These are phyloP conservation scores for Articulospora tetracladia DNA, from an alignment of 495 filamentous ascomycete species.

Conservation along the genomic window DNA sequence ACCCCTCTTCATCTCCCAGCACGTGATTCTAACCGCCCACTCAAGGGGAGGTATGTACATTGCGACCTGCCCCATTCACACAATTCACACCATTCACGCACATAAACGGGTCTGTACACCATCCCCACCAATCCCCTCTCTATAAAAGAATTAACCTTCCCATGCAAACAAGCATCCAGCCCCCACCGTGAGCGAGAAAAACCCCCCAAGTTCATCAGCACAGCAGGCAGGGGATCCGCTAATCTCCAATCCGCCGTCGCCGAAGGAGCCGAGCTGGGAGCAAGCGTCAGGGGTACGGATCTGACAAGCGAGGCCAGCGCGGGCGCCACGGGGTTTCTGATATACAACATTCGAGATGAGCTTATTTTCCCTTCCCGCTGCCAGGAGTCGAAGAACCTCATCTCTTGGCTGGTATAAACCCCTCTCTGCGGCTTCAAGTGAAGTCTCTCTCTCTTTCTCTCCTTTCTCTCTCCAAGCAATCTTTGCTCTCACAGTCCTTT, in stretches of 20 bases:
- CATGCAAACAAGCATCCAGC: neutral
- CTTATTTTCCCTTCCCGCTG: neutral
- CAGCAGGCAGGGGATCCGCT: neutral
- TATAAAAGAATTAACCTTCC: neutral
- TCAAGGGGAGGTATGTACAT: no score
- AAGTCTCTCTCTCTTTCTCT: neutral
- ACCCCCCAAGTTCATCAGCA: neutral
- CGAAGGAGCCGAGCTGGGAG: neutral
- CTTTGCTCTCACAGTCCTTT: neutral
- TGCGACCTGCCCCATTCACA: neutral
- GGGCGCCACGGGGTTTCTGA: constrained; percentile 1
- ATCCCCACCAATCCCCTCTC: neutral
- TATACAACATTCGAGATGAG: constrained; percentile 1
- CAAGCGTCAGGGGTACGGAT: neutral
- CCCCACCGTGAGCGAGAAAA: neutral
- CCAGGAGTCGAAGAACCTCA: neutral
- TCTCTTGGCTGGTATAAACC: neutral
- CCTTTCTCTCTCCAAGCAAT: constrained; percentile 1
- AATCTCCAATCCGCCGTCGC: constrained; percentile 11
- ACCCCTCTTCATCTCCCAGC: neutral
- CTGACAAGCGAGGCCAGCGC: neutral
- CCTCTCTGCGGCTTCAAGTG: neutral
- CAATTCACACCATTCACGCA: neutral
- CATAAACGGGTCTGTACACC: neutral
- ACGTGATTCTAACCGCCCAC: neutral